These are phyloP conservation scores for Arthrobotrys megalospora DNA, from an alignment of 2,329 filamentous ascomycete species.

Conservation along the genomic window DNA sequence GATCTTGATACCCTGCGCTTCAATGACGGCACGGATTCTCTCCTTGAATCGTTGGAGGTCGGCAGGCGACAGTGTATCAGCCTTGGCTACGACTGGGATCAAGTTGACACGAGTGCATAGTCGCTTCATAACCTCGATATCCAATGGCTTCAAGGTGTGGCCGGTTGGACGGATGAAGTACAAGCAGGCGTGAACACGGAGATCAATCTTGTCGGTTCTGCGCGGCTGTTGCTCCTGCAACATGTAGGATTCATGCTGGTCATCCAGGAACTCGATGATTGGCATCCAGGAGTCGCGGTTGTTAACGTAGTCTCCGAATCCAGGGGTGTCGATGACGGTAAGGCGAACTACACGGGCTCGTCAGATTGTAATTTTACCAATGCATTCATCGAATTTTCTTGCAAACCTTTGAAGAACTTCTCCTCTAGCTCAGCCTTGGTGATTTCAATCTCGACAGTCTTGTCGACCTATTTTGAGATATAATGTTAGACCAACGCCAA, in stretches of 20 bases:
- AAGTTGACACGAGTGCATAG: slow-evolving; percentile 97
- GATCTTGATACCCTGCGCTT: slow-evolving; percentile 99
- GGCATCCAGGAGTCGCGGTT: slow-evolving; percentile 99
- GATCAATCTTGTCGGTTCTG: slow-evolving; percentile 98
- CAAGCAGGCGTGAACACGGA: slow-evolving; percentile 96
- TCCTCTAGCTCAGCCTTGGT: slow-evolving; percentile 99
- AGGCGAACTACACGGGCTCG: slow-evolving; percentile 79
- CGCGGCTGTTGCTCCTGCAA: slow-evolving; percentile 99
- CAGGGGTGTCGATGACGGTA: slow-evolving; percentile 98
- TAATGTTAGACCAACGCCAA: not conserved
- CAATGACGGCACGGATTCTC: slow-evolving; percentile 92
- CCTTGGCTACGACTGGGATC: slow-evolving; percentile 98
- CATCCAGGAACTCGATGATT: slow-evolving; percentile 99
- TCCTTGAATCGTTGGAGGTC: slow-evolving; percentile 96
- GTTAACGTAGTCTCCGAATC: slow-evolving; percentile 99
- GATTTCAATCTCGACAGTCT: slow-evolving; percentile 99
- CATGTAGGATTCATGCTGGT: slow-evolving; percentile 99
- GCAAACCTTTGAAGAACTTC: slow-evolving; percentile 99
- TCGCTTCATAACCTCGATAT: slow-evolving; percentile 99
- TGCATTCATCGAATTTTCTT: not conserved
- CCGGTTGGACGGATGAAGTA: slow-evolving; percentile 99
- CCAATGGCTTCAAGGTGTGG: slow-evolving; percentile 97
- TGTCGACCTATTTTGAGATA: slow-evolving; percentile 76
- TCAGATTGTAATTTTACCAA: slow-evolving; percentile 15
- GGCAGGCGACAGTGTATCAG: slow-evolving; percentile 92